Percentiles rank a stretch among this genome's conserved stretches.
These are phyloP conservation scores for Aspergillus eucalypticola DNA, from an alignment of 2,329 filamentous ascomycete genomes.

Conservation along the genomic window DNA sequence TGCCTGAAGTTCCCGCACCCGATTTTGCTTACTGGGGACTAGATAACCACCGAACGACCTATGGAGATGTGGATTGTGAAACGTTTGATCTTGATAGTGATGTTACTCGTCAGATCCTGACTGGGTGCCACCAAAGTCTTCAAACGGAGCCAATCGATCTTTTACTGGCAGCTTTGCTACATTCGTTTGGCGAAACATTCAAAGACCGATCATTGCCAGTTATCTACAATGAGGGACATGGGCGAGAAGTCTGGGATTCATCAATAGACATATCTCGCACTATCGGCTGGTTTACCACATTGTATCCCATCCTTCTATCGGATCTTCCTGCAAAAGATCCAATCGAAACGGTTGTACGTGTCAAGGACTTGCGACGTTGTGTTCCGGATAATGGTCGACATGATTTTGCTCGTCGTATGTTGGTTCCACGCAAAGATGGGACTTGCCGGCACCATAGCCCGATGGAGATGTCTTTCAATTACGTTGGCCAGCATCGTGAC, in stretches of 20 bases:
- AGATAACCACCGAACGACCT: conserved; percentile 30
- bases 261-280: conserved; percentile 52
- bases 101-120: conserved; percentile 31
- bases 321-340: conserved; percentile 28
- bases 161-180: conserved; percentile 39
- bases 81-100: conserved; percentile 35
- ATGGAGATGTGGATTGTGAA: conserved; percentile 39
- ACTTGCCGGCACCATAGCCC: conserved; percentile 41
- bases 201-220: conserved; percentile 41
- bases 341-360: conserved; percentile 34
- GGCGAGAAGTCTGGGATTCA: conserved; percentile 48
- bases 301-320: conserved; percentile 47
- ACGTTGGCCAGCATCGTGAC: conserved; percentile 44
- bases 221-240: conserved; percentile 53
- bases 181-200: conserved; percentile 49
- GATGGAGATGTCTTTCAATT: conserved; percentile 48
- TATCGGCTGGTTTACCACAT: conserved; percentile 54
- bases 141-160: conserved; percentile 41
- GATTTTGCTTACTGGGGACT: conserved; percentile 41
- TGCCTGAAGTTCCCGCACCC: conserved; percentile 28
- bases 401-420: conserved; percentile 38
- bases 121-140: conserved; percentile 35
- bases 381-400: conserved; percentile 42
- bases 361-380: conserved; percentile 42
- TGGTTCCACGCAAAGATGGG: conserved; percentile 32